Base-by-base conservation (phyloP, 1,284 basidiomycete species). In the Ceratorhiza oryzae-sativae region DNA sequence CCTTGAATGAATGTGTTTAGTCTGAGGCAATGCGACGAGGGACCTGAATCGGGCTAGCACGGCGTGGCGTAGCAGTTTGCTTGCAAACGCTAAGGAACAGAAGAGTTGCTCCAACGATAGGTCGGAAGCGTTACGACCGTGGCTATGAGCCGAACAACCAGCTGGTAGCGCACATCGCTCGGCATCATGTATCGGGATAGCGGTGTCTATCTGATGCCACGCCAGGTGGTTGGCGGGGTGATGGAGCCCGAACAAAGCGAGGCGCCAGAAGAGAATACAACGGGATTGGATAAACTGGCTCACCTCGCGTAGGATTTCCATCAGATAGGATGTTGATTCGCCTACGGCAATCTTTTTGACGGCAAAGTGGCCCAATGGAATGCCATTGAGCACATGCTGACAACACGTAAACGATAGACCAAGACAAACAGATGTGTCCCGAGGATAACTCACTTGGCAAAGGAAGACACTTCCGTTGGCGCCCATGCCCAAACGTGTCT, bases 331-430 rank as follows among this genome's bases (percentile, higher is more conserved):
- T 76, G 93, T 90, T 0, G 92, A 95, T 76, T 93, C 88, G 39
- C 95, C 95, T 0, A 98, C 92, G 0, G 95, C 94, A 41, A 98
- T 94, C 80, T 97, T 97, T 82, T 98, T 98, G 63, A 98, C 92
- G 0, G 95, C 95, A 78, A 95, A 95, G 76, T 88, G 87, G 34
- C 90, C 90, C 88, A 58, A 39, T 34, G 45, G 45, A 20, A 67
- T 53, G n/a, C 61, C 65, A 8, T 58, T 56, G 15, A 51, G 36
- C 55, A 46, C 58, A 53, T 71, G 71, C 61, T 58, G 8, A 48
- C 32, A 42, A 76, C 36, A 94, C 84, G 79, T 95, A 93, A 89
- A 94, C 76, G 45, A 53, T 42, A 62, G 23, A 45, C 15, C 41
- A 60, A 39, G 34, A 30, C 45, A 2, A 39, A 13, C 46, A 23